Conservation (phyloP, 495 filamentous ascomycete genomes). For the Tuber indicum region DNA sequence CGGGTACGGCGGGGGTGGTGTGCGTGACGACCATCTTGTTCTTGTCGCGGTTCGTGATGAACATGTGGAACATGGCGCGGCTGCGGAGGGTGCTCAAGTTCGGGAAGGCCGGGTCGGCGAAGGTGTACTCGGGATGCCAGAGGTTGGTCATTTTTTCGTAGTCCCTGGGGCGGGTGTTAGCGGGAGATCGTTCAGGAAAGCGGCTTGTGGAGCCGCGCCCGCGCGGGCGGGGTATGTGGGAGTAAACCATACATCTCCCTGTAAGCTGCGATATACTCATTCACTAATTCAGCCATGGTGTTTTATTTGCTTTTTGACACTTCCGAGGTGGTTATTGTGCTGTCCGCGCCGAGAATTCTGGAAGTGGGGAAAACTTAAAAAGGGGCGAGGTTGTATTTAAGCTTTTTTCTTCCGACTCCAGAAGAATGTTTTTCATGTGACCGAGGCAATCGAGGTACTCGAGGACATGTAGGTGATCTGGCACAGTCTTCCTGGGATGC, state of each 20-base stretch:
- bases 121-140: slow-evolving; percentile 27
- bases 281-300: slow-evolving; percentile 20
- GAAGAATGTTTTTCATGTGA: neutral
- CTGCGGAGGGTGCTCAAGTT: slow-evolving; percentile 8
- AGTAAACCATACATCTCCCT: slow-evolving; percentile 14
- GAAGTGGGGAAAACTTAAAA: neutral
- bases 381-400: neutral
- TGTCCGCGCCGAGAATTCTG: neutral
- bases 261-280: slow-evolving; percentile 22
- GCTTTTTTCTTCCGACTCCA: neutral
- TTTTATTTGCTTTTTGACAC: neutral
- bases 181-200: neutral
- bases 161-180: slow-evolving; percentile 9
- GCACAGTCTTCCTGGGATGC: neutral
- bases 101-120: slow-evolving; percentile 24
- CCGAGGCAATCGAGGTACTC: neutral
- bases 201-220: neutral
- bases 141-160: slow-evolving; percentile 18
- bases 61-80: slow-evolving; percentile 28
- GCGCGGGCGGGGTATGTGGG: neutral
- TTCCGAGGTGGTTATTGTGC: neutral
- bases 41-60: slow-evolving; percentile 11
- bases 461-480: neutral
- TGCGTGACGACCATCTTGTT: slow-evolving; percentile 15
- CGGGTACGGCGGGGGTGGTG: slow-evolving; percentile 10